phyloP scores from a whole-genome alignment of 2,329 filamentous ascomycete genomes.

The Pestalotiopsis sp. region DNA sequence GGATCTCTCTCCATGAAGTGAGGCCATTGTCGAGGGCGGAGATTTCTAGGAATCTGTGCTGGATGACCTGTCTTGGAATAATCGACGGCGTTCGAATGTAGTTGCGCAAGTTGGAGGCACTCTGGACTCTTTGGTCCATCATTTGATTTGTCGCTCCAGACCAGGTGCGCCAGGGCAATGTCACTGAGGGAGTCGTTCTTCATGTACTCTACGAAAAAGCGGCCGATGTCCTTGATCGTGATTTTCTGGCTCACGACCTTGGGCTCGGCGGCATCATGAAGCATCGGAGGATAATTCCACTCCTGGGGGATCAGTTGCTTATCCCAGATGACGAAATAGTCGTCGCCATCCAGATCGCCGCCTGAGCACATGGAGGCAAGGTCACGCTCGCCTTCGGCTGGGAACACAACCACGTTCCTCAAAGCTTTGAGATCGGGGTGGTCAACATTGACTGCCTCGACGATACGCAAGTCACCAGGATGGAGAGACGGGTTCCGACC shows the following conservation, averaged over 20 bases:
- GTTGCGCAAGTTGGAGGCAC: constrained; percentile 74
- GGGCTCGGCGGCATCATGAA: constrained; percentile 66
- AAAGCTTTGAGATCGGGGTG: constrained; percentile 74
- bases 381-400: constrained; percentile 80
- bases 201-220: constrained; percentile 92
- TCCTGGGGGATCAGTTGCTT: constrained; percentile 67
- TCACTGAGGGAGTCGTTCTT: constrained; percentile 81
- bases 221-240: constrained; percentile 71
- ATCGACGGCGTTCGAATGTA: constrained; percentile 93
- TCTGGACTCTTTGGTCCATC: constrained; percentile 68
- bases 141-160: constrained; percentile 66
- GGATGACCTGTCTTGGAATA: constrained; percentile 88
- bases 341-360: constrained; percentile 93
- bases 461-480: constrained; percentile 87
- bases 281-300: constrained; percentile 80
- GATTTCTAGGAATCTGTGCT: constrained; percentile 65
- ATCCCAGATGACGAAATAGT: constrained; percentile 96
- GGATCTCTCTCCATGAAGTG: constrained; percentile 83
- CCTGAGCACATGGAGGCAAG: constrained; percentile 94
- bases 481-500: constrained; percentile 94
- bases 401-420: constrained; percentile 85
- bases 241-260: constrained; percentile 63
- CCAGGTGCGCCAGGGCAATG: constrained; percentile 84
- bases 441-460: constrained; percentile 84
- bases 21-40: constrained; percentile 70